Evolutionary conservation across 2,329 filamentous ascomycete species (phyloP).

Genomic region (Ciborinia camelliae): DNA sequence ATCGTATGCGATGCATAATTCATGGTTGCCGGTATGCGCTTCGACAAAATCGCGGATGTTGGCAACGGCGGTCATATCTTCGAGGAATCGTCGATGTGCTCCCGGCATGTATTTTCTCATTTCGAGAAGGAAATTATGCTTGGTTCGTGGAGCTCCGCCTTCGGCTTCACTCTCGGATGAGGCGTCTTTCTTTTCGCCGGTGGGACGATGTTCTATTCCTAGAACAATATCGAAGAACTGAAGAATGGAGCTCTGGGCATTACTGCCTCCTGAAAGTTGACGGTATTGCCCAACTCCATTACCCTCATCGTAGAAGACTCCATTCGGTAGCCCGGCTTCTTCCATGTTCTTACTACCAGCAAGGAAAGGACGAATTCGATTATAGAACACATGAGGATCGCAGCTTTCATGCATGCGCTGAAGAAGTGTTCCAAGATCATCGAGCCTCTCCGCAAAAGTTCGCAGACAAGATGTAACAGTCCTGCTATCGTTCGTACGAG

Average conservation of each 20-base stretch:
- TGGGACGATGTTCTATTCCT: constrained; percentile 85
- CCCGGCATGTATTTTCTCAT: constrained; percentile 99
- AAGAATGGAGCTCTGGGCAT: constrained; percentile 93
- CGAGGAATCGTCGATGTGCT: constrained; percentile 82
- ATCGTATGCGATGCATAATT: constrained; percentile 79
- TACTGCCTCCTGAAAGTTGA: constrained; percentile 90
- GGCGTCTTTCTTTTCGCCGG: constrained; percentile 62
- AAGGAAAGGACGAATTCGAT: constrained; percentile 92
- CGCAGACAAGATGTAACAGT: constrained; percentile 75
- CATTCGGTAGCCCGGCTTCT: constrained; percentile 83
- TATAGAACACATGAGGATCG: constrained; percentile 91
- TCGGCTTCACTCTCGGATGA: constrained; percentile 47
- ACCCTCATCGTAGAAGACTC: constrained; percentile 83
- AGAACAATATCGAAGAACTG: constrained; percentile 96
- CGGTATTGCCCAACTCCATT: constrained; percentile 64
- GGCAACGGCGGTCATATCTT: constrained; percentile 72
- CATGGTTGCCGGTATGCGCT: constrained; percentile 54
- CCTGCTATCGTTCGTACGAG: constrained; percentile 63
- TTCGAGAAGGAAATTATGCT: constrained; percentile 90
- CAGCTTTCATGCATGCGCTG: constrained; percentile 93
- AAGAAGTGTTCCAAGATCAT: constrained; percentile 75
- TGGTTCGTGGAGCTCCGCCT: constrained; percentile 48
- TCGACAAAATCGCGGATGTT: constrained; percentile 87
- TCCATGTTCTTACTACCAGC: constrained; percentile 98
- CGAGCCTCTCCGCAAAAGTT: constrained; percentile 79